A percentile compares a stretch with the other conserved stretches of the same genome.
These are phyloP conservation scores for Cladosporium austrohemisphaericum DNA, from an alignment of 2,329 filamentous ascomycete species.

Conservation along the genomic window DNA sequence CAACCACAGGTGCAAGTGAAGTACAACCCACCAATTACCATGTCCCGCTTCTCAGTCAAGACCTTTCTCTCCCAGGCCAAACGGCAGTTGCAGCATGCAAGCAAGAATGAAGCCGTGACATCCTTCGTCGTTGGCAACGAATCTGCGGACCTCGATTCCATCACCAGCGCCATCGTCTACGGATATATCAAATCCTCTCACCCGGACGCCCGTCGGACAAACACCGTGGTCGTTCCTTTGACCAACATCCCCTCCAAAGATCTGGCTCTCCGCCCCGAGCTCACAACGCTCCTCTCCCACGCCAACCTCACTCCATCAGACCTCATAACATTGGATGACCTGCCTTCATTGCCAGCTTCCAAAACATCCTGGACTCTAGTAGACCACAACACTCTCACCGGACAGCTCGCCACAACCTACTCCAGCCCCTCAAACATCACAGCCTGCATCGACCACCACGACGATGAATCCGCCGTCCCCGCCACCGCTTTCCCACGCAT, in stretches of 20 bases:
- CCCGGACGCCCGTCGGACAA: slow-evolving; percentile 43
- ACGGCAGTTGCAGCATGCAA: slow-evolving; percentile 38
- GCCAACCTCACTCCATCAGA: slow-evolving; percentile 58
- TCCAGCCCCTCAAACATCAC: slow-evolving; percentile 42
- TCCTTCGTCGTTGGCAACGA: slow-evolving; percentile 54
- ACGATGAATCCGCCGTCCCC: slow-evolving; percentile 61
- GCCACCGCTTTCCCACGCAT: slow-evolving; percentile 53
- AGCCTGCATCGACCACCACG: slow-evolving; percentile 71
- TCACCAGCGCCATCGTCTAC: slow-evolving; percentile 69
- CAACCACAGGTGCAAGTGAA: not conserved
- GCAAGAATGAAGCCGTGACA: slow-evolving; percentile 39
- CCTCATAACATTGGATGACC: slow-evolving; percentile 62
- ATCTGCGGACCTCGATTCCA: slow-evolving; percentile 72
- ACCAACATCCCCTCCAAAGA: slow-evolving; percentile 67
- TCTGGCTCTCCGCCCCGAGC: slow-evolving; percentile 68
- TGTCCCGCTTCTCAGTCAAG: slow-evolving; percentile 45
- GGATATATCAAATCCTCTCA: slow-evolving; percentile 68
- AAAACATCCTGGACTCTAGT: slow-evolving; percentile 69
- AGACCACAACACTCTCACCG: slow-evolving; percentile 73
- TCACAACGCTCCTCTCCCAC: slow-evolving; percentile 60
- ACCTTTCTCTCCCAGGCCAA: slow-evolving; percentile 47
- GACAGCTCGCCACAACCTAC: slow-evolving; percentile 46
- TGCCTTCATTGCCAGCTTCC: slow-evolving; percentile 42
- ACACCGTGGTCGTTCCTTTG: slow-evolving; percentile 64
- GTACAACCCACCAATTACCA: slow-evolving; percentile 7